phyloP scores from a whole-genome alignment of 2,329 filamentous ascomycete genomes.

The Fusarium secorum region DNA sequence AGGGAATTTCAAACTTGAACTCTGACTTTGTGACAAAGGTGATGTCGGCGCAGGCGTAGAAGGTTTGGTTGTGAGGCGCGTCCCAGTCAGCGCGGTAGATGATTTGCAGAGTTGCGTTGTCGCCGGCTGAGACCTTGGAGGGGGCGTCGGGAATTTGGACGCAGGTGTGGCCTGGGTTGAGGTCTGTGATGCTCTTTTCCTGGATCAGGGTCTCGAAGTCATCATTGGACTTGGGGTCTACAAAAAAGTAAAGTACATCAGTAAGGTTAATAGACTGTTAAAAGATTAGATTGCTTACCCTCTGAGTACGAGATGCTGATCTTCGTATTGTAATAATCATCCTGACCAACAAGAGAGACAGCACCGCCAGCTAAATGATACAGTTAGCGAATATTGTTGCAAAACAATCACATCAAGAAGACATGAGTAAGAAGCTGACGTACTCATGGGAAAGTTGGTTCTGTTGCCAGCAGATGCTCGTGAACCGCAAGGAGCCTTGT shows the following conservation, averaged over 20 bases:
- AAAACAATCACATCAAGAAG: neutral
- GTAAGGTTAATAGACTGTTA: neutral
- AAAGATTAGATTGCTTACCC: conserved; percentile 44
- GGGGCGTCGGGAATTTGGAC: conserved; percentile 49
- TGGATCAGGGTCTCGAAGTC: conserved; percentile 53
- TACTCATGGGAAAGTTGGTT: conserved; percentile 64
- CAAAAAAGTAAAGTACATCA: rapidly evolving
- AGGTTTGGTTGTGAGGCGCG: conserved; percentile 53
- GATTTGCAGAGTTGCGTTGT: conserved; percentile 59
- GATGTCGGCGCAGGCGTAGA: conserved; percentile 61
- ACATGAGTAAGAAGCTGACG: neutral
- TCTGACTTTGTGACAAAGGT: conserved; percentile 49
- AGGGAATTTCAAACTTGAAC: conserved; percentile 48
- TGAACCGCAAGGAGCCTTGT: conserved; percentile 65
- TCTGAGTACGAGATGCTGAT: conserved; percentile 62
- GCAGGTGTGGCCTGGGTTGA: conserved; percentile 58
- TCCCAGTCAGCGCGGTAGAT: conserved; percentile 56
- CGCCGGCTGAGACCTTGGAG: conserved; percentile 48
- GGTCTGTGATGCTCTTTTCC: conserved; percentile 46
- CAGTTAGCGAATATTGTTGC: neutral
- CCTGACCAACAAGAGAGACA: conserved; percentile 63
- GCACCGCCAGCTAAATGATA: conserved; percentile 56
- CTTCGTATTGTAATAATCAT: conserved; percentile 63
- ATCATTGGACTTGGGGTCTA: conserved; percentile 50
- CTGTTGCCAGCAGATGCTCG: conserved; percentile 55